Conservation (phyloP, 192 early-diverging fungal species). For the Dispira parvispora region DNA sequence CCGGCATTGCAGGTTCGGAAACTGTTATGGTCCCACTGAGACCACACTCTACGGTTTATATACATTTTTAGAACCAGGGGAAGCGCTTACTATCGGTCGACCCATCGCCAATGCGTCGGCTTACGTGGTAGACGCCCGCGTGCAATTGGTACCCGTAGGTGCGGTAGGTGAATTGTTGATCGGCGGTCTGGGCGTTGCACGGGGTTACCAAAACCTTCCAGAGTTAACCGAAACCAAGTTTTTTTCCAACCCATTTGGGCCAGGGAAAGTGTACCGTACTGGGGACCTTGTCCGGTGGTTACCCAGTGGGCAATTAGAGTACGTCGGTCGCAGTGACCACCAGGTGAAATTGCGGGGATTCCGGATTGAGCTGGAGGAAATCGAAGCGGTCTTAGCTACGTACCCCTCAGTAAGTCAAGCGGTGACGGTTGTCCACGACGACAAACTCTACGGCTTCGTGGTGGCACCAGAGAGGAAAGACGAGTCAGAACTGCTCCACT, state of each 20-base stretch:
- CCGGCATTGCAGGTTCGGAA: neutral
- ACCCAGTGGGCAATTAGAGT: slow-evolving; percentile 17
- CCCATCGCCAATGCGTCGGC: slow-evolving; percentile 13
- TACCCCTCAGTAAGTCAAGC: slow-evolving; percentile 14
- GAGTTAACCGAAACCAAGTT: slow-evolving; percentile 18
- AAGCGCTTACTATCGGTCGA: slow-evolving; percentile 17
- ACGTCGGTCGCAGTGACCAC: slow-evolving; percentile 19
- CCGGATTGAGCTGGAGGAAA: slow-evolving; percentile 20
- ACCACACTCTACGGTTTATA: too few relatives aligned
- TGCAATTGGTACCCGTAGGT: slow-evolving; percentile 17
- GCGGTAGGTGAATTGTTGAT: slow-evolving; percentile 20
- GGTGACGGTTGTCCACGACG: slow-evolving; percentile 14
- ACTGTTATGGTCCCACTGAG: neutral
- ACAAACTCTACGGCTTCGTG: slow-evolving; percentile 3
- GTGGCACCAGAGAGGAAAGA: neutral
- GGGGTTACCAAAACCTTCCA: slow-evolving; percentile 20
- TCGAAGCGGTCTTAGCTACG: slow-evolving; percentile 12
- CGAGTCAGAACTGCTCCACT: neutral
- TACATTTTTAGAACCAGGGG: neutral
- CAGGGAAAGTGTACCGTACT: slow-evolving; percentile 18
- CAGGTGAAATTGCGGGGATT: slow-evolving; percentile 25
- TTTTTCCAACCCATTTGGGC: slow-evolving; percentile 19
- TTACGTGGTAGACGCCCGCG: slow-evolving; percentile 16
- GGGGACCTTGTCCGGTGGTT: slow-evolving; percentile 20
- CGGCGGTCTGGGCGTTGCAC: slow-evolving; percentile 16